Evolutionary conservation across 106 monocot species (phyloP).

Genomic region (Dactylorhiza incarnata): DNA sequence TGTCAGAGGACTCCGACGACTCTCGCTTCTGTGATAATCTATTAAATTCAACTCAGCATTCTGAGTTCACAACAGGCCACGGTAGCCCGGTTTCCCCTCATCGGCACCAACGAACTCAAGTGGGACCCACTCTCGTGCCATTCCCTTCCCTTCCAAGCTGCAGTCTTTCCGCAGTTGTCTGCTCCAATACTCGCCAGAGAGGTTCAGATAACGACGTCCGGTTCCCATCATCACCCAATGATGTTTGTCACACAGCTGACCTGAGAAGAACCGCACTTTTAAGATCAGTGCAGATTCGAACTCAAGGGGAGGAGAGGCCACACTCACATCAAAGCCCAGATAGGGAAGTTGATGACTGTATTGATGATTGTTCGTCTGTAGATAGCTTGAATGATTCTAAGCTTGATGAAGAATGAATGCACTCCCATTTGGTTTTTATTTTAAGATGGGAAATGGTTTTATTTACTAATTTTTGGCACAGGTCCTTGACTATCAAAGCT

Average conservation of each 20-base stretch:
- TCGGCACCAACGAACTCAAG: slow-evolving; percentile 28
- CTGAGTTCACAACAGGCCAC: slow-evolving; percentile 29
- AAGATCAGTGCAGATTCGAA: slow-evolving; percentile 84
- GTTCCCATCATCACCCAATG: slow-evolving; percentile 86
- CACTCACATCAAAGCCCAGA: slow-evolving; percentile 28
- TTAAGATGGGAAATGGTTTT: no score
- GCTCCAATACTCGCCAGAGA: slow-evolving; percentile 50
- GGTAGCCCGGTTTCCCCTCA: slow-evolving; percentile 70
- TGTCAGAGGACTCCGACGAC: slow-evolving; percentile 97
- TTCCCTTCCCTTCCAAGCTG: slow-evolving; percentile 33
- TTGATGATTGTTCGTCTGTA: slow-evolving; percentile 20
- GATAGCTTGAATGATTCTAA: slow-evolving; percentile 13
- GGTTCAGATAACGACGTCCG: slow-evolving; percentile 69
- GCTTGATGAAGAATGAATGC: slow-evolving; percentile 9
- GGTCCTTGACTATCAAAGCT: no score
- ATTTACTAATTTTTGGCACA: no score
- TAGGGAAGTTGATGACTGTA: slow-evolving; percentile 17
- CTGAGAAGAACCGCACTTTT: slow-evolving; percentile 66
- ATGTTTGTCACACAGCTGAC: slow-evolving; percentile 75
- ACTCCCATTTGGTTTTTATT: no score
- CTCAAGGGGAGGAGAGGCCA: slow-evolving; percentile 37
- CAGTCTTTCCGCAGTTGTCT: slow-evolving; percentile 38
- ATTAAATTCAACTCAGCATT: slow-evolving; percentile 14
- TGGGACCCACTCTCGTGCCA: slow-evolving; percentile 3
- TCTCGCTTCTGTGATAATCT: slow-evolving; percentile 41